Conservation (phyloP, 495 filamentous ascomycete genomes). For the Xylaria intraflava region DNA sequence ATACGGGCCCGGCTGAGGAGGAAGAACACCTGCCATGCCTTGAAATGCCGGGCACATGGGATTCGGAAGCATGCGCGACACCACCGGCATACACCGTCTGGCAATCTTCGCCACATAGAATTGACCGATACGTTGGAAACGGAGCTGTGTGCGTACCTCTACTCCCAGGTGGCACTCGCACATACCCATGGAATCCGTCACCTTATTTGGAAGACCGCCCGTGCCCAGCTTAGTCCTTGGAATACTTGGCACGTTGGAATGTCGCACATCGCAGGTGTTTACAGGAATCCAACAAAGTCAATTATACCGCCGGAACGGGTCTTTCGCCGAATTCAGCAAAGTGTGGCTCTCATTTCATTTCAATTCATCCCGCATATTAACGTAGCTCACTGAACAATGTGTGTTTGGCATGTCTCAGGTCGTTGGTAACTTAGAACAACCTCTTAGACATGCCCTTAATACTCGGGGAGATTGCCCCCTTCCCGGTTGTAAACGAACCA, state of each 20-base stretch:
- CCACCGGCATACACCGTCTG: neutral
- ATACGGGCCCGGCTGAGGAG: neutral
- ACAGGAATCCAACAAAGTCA: constrained; percentile 5
- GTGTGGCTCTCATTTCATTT: neutral
- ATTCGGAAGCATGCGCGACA: neutral
- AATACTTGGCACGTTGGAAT: neutral
- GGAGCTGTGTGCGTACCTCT: neutral
- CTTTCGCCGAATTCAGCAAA: neutral
- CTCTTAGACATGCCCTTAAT: neutral
- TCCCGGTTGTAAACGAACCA: neutral
- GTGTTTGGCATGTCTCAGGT: constrained; percentile 10
- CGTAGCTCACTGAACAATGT: neutral
- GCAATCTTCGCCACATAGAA: neutral
- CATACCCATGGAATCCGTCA: neutral
- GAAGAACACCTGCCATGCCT: neutral
- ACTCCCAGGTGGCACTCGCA: neutral
- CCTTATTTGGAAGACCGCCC: neutral
- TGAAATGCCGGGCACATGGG: neutral
- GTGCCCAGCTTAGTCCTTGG: neutral
- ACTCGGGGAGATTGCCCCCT: neutral
- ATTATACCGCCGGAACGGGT: neutral
- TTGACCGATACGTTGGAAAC: neutral
- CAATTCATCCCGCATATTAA: neutral
- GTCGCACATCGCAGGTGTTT: neutral
- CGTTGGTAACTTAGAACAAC: neutral